Conservation (phyloP, 768 basidiomycete species). For the Agaricus subrufescens region DNA sequence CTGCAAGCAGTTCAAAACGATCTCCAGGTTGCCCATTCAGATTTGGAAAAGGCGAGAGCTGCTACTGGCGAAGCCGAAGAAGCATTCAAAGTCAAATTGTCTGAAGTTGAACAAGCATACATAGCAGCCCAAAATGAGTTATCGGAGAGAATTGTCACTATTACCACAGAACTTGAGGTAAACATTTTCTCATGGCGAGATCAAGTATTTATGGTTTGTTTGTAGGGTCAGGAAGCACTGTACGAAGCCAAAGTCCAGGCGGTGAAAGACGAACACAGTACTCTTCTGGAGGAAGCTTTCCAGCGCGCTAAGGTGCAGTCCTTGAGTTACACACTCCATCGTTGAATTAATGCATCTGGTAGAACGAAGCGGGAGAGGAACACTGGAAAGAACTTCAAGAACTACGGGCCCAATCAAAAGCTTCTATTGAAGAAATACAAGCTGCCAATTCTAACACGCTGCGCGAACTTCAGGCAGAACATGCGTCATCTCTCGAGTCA, state of each 20-base stretch:
- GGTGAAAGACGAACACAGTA: conserved; percentile 61
- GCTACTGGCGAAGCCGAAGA: conserved; percentile 42
- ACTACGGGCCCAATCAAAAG: conserved; percentile 62
- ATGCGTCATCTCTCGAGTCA: conserved; percentile 53
- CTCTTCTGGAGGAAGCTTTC: conserved; percentile 64
- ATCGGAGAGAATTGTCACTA: conserved; percentile 47
- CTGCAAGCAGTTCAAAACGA: conserved; percentile 43
- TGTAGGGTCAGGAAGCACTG: conserved; percentile 62
- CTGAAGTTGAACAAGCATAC: conserved; percentile 47
- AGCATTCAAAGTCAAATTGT: conserved; percentile 42
- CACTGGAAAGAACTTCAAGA: conserved; percentile 70
- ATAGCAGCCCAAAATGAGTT: conserved; percentile 47
- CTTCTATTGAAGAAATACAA: conserved; percentile 66
- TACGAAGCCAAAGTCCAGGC: conserved; percentile 64
- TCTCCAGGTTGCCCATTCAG: conserved; percentile 36
- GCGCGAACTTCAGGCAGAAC: conserved; percentile 59
- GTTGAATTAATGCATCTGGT: not conserved
- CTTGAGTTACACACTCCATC: not conserved
- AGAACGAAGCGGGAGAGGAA: conserved; percentile 67
- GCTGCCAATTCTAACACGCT: conserved; percentile 55
- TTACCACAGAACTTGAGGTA: conserved; percentile 66
- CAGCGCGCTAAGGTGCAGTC: conserved; percentile 67
- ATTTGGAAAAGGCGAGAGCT: conserved; percentile 44
- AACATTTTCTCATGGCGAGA: conserved; percentile 13
- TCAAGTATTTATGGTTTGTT: conserved; percentile 6